These are phyloP conservation scores for Huntiella moniliformis DNA, from an alignment of 2,329 filamentous ascomycete species.

Conservation along the genomic window DNA sequence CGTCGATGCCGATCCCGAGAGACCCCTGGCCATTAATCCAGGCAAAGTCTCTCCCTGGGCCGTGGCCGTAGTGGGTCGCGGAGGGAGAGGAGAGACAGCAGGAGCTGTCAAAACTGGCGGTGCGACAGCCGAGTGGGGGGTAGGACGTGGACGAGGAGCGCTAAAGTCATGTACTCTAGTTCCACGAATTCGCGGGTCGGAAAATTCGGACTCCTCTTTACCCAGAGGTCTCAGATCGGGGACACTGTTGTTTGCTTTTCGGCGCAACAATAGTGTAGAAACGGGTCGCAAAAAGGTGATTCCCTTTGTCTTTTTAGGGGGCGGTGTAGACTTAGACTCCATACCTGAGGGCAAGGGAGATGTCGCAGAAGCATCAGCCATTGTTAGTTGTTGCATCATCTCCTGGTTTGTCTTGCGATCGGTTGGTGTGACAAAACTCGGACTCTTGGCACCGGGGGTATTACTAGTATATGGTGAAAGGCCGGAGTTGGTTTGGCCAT, in stretches of 20 bases:
- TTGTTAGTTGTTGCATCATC: slow-evolving; percentile 13
- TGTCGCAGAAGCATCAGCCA: not conserved
- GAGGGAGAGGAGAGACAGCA: not conserved
- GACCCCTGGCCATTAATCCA: too few relatives aligned
- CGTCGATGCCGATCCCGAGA: too few relatives aligned
- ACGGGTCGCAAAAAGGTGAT: slow-evolving; percentile 40
- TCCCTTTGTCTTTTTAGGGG: slow-evolving; percentile 31
- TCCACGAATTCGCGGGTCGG: slow-evolving; percentile 45
- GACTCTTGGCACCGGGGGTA: slow-evolving; percentile 12
- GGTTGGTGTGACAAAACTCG: slow-evolving; percentile 31
- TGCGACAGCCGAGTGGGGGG: slow-evolving; percentile 5
- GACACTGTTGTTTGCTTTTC: slow-evolving; percentile 32
- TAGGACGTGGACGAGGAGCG: slow-evolving; percentile 29
- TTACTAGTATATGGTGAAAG: slow-evolving; percentile 14
- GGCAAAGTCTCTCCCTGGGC: too few relatives aligned
- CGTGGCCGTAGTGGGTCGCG: not conserved
- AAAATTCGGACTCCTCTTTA: slow-evolving; percentile 27
- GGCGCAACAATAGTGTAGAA: slow-evolving; percentile 37
- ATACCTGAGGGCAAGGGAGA: too few relatives aligned
- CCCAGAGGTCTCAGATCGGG: slow-evolving; percentile 24
- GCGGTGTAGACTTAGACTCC: slow-evolving; percentile 3
- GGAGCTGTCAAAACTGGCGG: not conserved
- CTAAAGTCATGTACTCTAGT: slow-evolving; percentile 49
- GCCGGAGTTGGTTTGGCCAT: slow-evolving; percentile 5
- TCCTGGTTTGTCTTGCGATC: slow-evolving; percentile 23